Percentiles rank a stretch among this genome's conserved stretches.
Evolutionary conservation across 805 yeast genomes (phyloP).

Genomic region (Yamadazyma phyllophila): DNA sequence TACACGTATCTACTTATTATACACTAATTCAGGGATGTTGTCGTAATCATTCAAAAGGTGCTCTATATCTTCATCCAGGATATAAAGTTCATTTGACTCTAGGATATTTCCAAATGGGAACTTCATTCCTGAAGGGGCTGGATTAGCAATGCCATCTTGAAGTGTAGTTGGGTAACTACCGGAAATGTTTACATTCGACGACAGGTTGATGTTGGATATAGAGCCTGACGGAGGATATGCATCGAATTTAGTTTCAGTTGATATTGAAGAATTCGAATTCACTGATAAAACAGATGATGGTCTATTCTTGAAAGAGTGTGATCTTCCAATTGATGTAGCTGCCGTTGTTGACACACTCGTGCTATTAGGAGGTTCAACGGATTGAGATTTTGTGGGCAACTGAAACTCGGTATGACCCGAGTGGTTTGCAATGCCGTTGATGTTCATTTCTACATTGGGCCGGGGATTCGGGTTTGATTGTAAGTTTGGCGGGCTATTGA

Average conservation of each 20-base stretch:
- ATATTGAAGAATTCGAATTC: constrained; percentile 34
- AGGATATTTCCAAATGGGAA: constrained; percentile 10
- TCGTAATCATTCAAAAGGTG: constrained; percentile 12
- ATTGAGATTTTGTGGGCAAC: neutral
- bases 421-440: too few relatives aligned
- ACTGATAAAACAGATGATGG: constrained; percentile 42
- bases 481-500: too few relatives aligned
- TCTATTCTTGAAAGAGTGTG: constrained; percentile 17
- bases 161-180: neutral
- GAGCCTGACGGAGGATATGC: constrained; percentile 13
- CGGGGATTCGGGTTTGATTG: too few relatives aligned
- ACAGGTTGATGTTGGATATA: constrained; percentile 4
- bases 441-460: too few relatives aligned
- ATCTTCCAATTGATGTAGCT: constrained; percentile 4
- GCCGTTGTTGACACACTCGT: neutral
- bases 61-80: constrained; percentile 15
- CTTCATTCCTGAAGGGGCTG: constrained; percentile 5
- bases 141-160: constrained; percentile 1
- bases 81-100: constrained; percentile 15
- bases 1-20: constrained; percentile 1
- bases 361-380: neutral
- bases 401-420: too few relatives aligned
- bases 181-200: constrained; percentile 4
- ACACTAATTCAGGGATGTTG: neutral
- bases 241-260: constrained; percentile 10